Conservation (phyloP, 148 eudicot species). For the Hydrangea macrophylla region DNA sequence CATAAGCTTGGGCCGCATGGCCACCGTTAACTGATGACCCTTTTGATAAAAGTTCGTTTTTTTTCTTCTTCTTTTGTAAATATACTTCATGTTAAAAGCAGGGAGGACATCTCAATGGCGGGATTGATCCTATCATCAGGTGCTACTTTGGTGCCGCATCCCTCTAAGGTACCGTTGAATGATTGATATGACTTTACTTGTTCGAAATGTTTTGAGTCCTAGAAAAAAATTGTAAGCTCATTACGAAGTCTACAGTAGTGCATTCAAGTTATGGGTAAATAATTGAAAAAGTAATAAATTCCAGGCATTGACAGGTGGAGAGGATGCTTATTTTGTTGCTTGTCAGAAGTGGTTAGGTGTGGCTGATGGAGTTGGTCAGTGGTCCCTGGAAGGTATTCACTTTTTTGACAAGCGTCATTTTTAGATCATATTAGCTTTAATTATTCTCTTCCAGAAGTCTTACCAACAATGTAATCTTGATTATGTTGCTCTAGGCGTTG, state of each 20-base stretch:
- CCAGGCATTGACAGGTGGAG: constrained; percentile 98
- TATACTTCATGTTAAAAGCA: constrained; percentile 19
- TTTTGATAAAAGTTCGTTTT: no score
- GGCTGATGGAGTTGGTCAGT: constrained; percentile 80
- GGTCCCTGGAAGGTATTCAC: constrained; percentile 76
- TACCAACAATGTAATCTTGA: neutral
- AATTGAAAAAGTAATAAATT: constrained; percentile 67
- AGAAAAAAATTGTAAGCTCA: neutral
- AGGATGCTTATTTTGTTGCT: constrained; percentile 68
- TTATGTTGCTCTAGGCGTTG: neutral
- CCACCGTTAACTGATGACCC: no score
- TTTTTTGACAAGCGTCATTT: neutral
- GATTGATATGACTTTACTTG: constrained; percentile 4
- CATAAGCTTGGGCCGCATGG: no score
- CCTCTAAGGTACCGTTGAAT: constrained; percentile 53
- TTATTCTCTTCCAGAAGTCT: neutral
- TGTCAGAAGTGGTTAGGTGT: constrained; percentile 72
- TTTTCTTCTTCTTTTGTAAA: no score
- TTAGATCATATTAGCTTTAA: neutral
- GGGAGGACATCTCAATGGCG: constrained; percentile 25
- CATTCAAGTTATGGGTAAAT: constrained; percentile 29
- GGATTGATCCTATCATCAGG: constrained; percentile 53
- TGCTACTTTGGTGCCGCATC: constrained; percentile 62
- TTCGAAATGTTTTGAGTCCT: neutral
- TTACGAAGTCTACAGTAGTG: neutral